These are phyloP conservation scores for Camelina sativa DNA, from an alignment of 345 rosid genomes.

Conservation along the genomic window DNA sequence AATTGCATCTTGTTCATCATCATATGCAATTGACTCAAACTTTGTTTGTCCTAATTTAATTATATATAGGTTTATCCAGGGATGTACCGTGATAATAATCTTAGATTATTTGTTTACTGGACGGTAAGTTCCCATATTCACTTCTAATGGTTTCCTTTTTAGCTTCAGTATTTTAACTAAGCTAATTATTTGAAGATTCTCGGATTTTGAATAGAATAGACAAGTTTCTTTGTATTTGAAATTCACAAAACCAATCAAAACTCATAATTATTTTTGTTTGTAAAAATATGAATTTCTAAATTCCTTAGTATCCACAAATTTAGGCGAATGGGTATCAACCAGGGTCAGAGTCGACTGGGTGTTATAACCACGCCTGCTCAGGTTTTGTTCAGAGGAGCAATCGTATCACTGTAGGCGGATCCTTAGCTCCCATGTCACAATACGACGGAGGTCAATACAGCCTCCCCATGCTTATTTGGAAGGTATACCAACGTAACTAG, in stretches of 20 bases:
- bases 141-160: too few species aligned
- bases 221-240: too few species aligned
- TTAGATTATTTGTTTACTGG: conserved; percentile 73
- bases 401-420: conserved; percentile 30
- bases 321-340: too few species aligned
- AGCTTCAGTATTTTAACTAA: too few species aligned
- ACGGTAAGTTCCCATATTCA: conserved; percentile 51
- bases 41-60: background rate
- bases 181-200: background rate
- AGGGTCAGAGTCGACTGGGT: too few species aligned
- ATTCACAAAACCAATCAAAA: too few species aligned
- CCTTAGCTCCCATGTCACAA: background rate
- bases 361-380: background rate
- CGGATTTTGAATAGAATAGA: too few species aligned
- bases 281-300: too few species aligned
- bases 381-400: conserved; percentile 65
- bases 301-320: too few species aligned
- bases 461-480: conserved; percentile 60
- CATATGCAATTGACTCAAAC: background rate
- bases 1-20: conserved; percentile 6
- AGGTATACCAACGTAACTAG: conserved; percentile 48
- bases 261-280: too few species aligned
- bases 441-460: conserved; percentile 52
- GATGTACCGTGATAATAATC: conserved; percentile 58
- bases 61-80: conserved; percentile 52